Percentiles rank a stretch among this genome's conserved stretches.
These are phyloP conservation scores for Lactarius sanguifluus DNA, from an alignment of 768 basidiomycete genomes.

Conservation along the genomic window DNA sequence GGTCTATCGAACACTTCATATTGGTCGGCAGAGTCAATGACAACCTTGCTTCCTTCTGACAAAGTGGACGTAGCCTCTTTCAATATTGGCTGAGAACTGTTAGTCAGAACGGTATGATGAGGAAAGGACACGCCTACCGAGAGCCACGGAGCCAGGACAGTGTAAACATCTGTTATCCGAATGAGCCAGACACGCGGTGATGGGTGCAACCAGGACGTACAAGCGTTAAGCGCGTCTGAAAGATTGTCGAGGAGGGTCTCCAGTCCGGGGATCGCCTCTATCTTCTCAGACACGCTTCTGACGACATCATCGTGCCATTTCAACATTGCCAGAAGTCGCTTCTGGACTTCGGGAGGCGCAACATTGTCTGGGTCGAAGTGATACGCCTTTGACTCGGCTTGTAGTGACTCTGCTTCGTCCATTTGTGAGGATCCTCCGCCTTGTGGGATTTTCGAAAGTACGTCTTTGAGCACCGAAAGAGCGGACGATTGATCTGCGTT, in stretches of 20 bases:
- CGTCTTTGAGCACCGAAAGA: constrained; percentile 41
- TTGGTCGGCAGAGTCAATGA: constrained; percentile 69
- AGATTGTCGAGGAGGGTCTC: constrained; percentile 56
- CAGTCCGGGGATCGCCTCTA: constrained; percentile 68
- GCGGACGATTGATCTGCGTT: constrained; percentile 37
- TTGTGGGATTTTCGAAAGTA: constrained; percentile 52
- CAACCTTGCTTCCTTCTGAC: constrained; percentile 61
- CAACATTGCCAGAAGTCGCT: constrained; percentile 53
- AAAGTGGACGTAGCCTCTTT: constrained; percentile 56
- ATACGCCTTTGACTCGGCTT: constrained; percentile 56
- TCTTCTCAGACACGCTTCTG: constrained; percentile 50
- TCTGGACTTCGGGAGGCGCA: constrained; percentile 63
- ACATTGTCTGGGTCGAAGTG: constrained; percentile 61
- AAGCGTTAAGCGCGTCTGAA: constrained; percentile 65
- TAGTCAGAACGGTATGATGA: neutral
- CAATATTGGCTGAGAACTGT: constrained; percentile 52
- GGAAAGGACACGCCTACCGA: constrained; percentile 39
- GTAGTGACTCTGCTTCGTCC: constrained; percentile 54
- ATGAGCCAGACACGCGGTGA: constrained; percentile 12
- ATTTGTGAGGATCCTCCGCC: constrained; percentile 51
- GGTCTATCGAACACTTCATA: constrained; percentile 69
- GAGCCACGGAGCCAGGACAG: constrained; percentile 65
- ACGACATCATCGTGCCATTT: constrained; percentile 65
- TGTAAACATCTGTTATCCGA: constrained; percentile 52
- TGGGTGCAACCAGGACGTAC: constrained; percentile 38